phyloP scores from a whole-genome alignment of 2,329 filamentous ascomycete species.

The Fusarium scirpi region DNA sequence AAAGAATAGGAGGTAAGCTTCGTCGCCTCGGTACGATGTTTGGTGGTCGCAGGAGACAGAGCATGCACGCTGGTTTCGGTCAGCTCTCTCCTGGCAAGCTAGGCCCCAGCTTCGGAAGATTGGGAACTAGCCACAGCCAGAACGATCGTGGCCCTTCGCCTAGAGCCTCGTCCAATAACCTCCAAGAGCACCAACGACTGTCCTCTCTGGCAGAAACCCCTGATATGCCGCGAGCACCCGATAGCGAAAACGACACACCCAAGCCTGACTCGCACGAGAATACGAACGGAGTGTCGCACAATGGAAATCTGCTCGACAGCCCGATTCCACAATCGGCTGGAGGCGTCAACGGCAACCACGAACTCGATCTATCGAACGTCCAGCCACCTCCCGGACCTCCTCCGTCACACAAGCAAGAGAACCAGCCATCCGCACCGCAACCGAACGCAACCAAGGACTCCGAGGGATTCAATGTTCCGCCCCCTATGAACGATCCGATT shows the following conservation, averaged over 20 bases:
- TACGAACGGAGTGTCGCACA: constrained; percentile 58
- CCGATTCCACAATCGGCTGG: constrained; percentile 48
- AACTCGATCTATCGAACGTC: constrained; percentile 63
- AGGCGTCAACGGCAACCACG: constrained; percentile 61
- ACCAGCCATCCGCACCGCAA: constrained; percentile 51
- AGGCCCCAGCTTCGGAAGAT: constrained; percentile 67
- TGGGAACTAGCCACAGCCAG: constrained; percentile 69
- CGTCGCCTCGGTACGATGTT: constrained; percentile 78
- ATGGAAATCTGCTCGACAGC: constrained; percentile 48
- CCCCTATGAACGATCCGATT: constrained; percentile 72
- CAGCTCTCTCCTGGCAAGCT: constrained; percentile 68
- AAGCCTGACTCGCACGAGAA: constrained; percentile 54
- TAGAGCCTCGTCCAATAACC: constrained; percentile 68
- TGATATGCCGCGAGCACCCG: constrained; percentile 51
- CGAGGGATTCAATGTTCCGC: constrained; percentile 82
- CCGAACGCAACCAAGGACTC: constrained; percentile 68
- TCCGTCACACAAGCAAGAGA: constrained; percentile 55
- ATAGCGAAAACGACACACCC: constrained; percentile 44
- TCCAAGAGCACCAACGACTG: constrained; percentile 66
- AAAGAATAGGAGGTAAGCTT: constrained; percentile 62
- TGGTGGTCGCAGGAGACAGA: constrained; percentile 71
- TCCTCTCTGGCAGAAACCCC: constrained; percentile 70
- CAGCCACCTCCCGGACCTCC: constrained; percentile 65
- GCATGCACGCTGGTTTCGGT: constrained; percentile 72
- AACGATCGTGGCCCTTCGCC: constrained; percentile 65